Conservation (phyloP, 768 basidiomycete species). For the Tephrocybe sp. region DNA sequence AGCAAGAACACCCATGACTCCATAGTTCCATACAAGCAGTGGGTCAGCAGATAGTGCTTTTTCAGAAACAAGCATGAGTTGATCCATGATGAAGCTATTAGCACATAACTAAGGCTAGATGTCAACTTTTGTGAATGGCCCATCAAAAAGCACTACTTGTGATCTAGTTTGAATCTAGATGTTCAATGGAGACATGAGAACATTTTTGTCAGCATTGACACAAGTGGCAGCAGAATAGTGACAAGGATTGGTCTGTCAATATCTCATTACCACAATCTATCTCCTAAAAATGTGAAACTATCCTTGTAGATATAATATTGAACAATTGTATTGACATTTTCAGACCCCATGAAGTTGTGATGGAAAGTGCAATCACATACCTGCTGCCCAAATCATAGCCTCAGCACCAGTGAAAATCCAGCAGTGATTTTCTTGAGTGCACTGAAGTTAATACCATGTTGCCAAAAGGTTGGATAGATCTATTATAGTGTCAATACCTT, state of each 20-base stretch:
- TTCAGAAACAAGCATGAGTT: not conserved
- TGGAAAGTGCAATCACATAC: constrained; percentile 32
- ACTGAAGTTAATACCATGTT: constrained; percentile 52
- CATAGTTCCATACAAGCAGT: constrained; percentile 76
- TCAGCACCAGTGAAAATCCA: constrained; percentile 56
- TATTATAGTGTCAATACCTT: constrained; percentile 19
- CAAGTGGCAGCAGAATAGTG: constrained; percentile 57
- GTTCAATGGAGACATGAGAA: constrained; percentile 58
- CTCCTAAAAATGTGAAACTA: constrained; percentile 20
- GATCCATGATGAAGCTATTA: constrained; percentile 44
- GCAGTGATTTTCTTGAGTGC: constrained; percentile 58
- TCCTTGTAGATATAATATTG: constrained; percentile 78
- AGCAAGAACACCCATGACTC: constrained; percentile 55
- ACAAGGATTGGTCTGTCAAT: constrained; percentile 47
- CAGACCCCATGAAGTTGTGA: constrained; percentile 11
- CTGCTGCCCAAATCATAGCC: constrained; percentile 70
- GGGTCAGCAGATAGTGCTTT: constrained; percentile 68
- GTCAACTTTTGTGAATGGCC: not conserved
- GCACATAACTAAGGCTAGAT: constrained; percentile 46
- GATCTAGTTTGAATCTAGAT: constrained; percentile 79
- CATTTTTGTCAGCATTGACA: constrained; percentile 32
- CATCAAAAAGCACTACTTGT: constrained; percentile 33
- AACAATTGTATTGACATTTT: constrained; percentile 40
- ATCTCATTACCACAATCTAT: not conserved
- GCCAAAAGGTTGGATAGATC: constrained; percentile 59